phyloP scores from a whole-genome alignment of 495 filamentous ascomycete genomes.

The Viridothelium virens region DNA sequence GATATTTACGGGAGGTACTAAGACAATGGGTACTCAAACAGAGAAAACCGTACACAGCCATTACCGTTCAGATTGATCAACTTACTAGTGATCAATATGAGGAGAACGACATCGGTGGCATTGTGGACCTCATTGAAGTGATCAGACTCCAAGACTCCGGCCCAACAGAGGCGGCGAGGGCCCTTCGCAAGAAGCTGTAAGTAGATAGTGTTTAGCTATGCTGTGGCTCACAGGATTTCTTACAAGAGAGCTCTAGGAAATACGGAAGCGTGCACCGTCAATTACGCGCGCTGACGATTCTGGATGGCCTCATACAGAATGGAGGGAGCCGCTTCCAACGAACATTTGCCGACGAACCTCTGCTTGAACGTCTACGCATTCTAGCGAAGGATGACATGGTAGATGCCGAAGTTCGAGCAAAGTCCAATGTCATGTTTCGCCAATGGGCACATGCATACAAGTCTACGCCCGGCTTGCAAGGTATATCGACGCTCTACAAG shows the following conservation, averaged over 20 bases:
- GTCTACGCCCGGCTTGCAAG: conserved; percentile 68
- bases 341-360: conserved; percentile 80
- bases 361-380: conserved; percentile 85
- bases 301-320: conserved; percentile 93
- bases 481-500: conserved; percentile 72
- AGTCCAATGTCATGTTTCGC: conserved; percentile 76
- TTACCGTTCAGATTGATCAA: conserved; percentile 88
- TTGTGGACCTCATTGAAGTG: conserved; percentile 89
- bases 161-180: conserved; percentile 82
- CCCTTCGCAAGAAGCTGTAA: conserved; percentile 91
- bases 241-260: conserved; percentile 49
- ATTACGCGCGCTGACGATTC: conserved; percentile 77
- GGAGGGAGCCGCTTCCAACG: conserved; percentile 83
- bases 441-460: conserved; percentile 84
- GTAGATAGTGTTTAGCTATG: conserved; percentile 24
- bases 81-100: conserved; percentile 85
- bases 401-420: conserved; percentile 74
- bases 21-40: conserved; percentile 32
- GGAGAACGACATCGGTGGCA: conserved; percentile 82
- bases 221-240: conserved; percentile 7
- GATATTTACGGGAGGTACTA: conserved; percentile 5
- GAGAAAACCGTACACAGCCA: conserved; percentile 91
- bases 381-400: conserved; percentile 78
- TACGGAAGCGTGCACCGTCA: conserved; percentile 92
- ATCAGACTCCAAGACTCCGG: conserved; percentile 83